A percentile compares a stretch with the other conserved stretches of the same genome.
Evolutionary conservation across 2,329 filamentous ascomycete species (phyloP).

Genomic region (Trichoderma sp.): DNA sequence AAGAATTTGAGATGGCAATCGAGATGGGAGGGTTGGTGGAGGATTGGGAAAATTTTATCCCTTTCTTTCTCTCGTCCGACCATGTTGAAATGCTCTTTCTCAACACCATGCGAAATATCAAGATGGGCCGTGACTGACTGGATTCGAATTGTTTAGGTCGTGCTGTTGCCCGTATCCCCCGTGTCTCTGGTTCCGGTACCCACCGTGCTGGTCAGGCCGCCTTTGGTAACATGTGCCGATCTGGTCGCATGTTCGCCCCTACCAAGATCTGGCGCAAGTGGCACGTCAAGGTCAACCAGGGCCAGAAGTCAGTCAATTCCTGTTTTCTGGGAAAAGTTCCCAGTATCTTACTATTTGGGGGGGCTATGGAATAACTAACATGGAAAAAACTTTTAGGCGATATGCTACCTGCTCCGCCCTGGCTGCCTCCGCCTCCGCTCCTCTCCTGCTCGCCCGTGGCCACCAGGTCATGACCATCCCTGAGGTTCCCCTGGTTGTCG

Average conservation of each 20-base stretch:
- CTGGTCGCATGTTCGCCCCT: slow-evolving; percentile 99
- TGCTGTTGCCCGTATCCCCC: slow-evolving; percentile 99
- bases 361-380: slow-evolving; percentile 25
- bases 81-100: not conserved
- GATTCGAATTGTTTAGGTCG: slow-evolving; percentile 62
- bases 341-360: not conserved
- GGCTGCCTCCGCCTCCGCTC: slow-evolving; percentile 90
- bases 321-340: not conserved
- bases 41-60: not conserved
- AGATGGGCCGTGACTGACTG: not conserved
- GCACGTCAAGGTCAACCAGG: slow-evolving; percentile 99
- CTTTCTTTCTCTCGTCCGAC: not conserved
- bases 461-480: slow-evolving; percentile 90
- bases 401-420: slow-evolving; percentile 97
- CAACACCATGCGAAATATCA: not conserved
- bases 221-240: slow-evolving; percentile 99
- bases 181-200: slow-evolving; percentile 99
- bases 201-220: slow-evolving; percentile 99
- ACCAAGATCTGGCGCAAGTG: slow-evolving; percentile 99
- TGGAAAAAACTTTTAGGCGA: slow-evolving; percentile 56
- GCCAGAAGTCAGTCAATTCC: slow-evolving; percentile 74
- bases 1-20: not conserved
- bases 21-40: not conserved
- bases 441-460: slow-evolving; percentile 93
- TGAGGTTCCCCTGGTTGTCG: slow-evolving; percentile 95